Base-by-base conservation (phyloP, 176 grass and related monocot genomes). In the Miscanthus lutarioriparius region DNA sequence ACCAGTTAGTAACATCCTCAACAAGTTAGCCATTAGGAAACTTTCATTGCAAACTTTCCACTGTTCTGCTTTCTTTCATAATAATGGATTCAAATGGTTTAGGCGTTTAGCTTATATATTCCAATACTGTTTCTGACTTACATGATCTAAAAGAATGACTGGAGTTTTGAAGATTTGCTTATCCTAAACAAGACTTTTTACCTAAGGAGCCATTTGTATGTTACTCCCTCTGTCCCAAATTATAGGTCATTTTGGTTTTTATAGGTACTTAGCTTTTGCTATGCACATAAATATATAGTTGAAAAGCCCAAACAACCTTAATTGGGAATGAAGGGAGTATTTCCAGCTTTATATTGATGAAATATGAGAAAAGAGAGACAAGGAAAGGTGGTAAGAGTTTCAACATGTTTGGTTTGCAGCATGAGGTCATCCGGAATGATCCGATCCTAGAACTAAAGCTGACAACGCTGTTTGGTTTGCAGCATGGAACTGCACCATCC, bases 1-100 rank as follows among this genome's bases (percentile, higher is more conserved):
- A 54, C 61, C 75, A 13, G 6, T 53, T 80, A 66, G 23, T 39
- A 67, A 65, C 41, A 49, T 45, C 26, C 22, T 25, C n/a, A 40
- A 80, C 68, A 43, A 80, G 10, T 86, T 49, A 68, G 38, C 33
- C 54, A 61, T 70, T 30, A 74, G 12, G 54, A 51, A 23, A 13
- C 11, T 80, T 25, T 51, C n/a, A 65, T 64, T 39, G 9, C 8
- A 80, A 56, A 74, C 13, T 2, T 74, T 75, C 41, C 59, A 66
- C 48, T 26, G 7, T 49, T 39, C 28, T 13, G 3, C 63, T 65
- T 66, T 32, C 45, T 64, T 83, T 74, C 2, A 6, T 45, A 30
- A 26, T 56, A 62, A 62, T 73, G 5, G 10, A 43, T 30, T 23
- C 25, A 25, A 51, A 36, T 75, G 17, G 56, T 64, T 83, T 26